These are phyloP conservation scores for Irineochytrium annulatum DNA, from an alignment of 192 early-diverging fungal genomes.

Conservation along the genomic window DNA sequence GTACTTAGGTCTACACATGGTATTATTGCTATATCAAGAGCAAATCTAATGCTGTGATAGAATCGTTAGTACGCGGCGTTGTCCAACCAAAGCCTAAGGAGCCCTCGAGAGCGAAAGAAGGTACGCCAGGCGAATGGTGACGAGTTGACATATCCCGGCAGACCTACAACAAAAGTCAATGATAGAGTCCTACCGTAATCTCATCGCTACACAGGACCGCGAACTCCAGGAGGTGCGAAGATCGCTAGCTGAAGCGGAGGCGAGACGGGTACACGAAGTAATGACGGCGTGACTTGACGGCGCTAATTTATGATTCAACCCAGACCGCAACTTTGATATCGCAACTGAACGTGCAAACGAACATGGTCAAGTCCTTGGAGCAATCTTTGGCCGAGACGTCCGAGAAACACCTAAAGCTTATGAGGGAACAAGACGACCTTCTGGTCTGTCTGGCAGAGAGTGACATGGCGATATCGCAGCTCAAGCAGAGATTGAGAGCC, in stretches of 20 bases:
- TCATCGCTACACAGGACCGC: slow-evolving; percentile 18
- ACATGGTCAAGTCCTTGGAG: slow-evolving; percentile 4
- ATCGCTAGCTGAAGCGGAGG: background rate
- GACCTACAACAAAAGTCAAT: slow-evolving; percentile 16
- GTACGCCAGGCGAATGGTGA: slow-evolving; percentile 1
- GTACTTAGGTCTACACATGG: slow-evolving; percentile 80
- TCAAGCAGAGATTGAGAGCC: slow-evolving; percentile 33
- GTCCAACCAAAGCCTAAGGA: slow-evolving; percentile 21
- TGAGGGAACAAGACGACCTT: slow-evolving; percentile 80
- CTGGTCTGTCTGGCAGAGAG: slow-evolving; percentile 81
- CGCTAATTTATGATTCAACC: too few relatives aligned
- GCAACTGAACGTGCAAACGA: slow-evolving; percentile 10
- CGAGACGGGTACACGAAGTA: background rate
- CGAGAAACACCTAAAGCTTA: slow-evolving; percentile 21
- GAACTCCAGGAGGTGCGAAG: slow-evolving; percentile 12
- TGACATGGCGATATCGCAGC: slow-evolving; percentile 60
- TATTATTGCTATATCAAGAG: slow-evolving; percentile 24
- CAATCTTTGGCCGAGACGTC: background rate
- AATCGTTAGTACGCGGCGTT: slow-evolving; percentile 19
- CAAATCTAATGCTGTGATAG: background rate
- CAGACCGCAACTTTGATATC: slow-evolving; percentile 1
- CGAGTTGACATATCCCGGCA: background rate
- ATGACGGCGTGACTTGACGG: background rate
- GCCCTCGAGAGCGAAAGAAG: slow-evolving; percentile 11
- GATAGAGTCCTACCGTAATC: slow-evolving; percentile 17